A percentile compares a stretch with the other conserved stretches of the same genome.
These are phyloP conservation scores for Gastroboletus turbinatus DNA, from an alignment of 1,284 basidiomycete species.

Conservation along the genomic window DNA sequence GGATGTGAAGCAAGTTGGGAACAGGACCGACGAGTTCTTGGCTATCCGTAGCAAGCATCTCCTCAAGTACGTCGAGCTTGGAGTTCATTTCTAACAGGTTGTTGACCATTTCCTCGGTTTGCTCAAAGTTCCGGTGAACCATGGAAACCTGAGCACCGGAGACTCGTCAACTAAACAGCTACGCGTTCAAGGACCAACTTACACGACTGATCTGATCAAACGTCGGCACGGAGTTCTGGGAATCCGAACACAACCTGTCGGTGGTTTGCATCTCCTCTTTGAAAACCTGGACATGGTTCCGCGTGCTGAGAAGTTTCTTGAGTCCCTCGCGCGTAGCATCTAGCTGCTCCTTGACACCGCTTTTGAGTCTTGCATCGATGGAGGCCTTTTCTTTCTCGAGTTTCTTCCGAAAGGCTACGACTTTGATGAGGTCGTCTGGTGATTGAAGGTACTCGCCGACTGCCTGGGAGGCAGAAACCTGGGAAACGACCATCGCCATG, in stretches of 20 bases:
- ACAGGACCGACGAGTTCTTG: constrained; percentile 79
- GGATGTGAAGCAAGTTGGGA: constrained; percentile 86
- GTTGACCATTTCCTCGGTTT: constrained; percentile 93
- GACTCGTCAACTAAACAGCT: constrained; percentile 1
- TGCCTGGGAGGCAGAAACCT: constrained; percentile 76
- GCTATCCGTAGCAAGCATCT: constrained; percentile 76
- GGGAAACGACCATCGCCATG: constrained; percentile 46
- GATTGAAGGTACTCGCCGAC: constrained; percentile 87
- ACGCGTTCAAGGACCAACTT: constrained; percentile 31
- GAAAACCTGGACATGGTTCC: constrained; percentile 81
- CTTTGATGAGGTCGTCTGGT: constrained; percentile 92
- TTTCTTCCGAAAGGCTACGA: constrained; percentile 88
- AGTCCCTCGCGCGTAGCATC: constrained; percentile 90
- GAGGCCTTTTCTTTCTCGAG: constrained; percentile 95
- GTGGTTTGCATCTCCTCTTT: constrained; percentile 92
- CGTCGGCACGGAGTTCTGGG: constrained; percentile 68
- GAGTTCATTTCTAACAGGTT: constrained; percentile 89
- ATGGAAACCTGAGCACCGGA: constrained; percentile 74
- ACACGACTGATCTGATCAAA: constrained; percentile 94
- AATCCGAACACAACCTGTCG: constrained; percentile 78
- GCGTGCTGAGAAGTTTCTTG: constrained; percentile 79
- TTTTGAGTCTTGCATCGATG: constrained; percentile 91
- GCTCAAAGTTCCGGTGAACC: constrained; percentile 93
- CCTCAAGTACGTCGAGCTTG: constrained; percentile 78
- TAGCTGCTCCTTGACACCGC: constrained; percentile 92